A percentile compares a stretch with the other conserved stretches of the same genome.
phyloP scores from a whole-genome alignment of 176 grass and related monocot genomes.

The Lolium rigidum region DNA sequence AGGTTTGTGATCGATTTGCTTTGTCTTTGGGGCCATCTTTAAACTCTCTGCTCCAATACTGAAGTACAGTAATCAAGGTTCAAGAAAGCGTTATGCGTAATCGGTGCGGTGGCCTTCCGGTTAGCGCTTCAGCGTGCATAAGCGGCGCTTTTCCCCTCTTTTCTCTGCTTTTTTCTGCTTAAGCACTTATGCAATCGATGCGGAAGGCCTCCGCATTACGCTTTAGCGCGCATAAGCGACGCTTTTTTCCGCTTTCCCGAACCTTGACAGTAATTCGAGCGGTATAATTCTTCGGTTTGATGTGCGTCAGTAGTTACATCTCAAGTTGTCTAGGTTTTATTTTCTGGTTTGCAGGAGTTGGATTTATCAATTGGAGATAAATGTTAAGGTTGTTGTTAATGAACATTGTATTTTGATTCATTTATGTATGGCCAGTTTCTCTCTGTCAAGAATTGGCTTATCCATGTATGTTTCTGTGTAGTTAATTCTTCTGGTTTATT shows the following conservation, averaged over 20 bases:
- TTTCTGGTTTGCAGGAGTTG: conserved; percentile 5
- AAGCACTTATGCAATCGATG: too few species aligned
- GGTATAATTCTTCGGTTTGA: neutral
- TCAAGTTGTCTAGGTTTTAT: neutral
- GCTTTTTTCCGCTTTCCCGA: too few species aligned
- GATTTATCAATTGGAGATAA: neutral
- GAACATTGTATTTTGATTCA: neutral
- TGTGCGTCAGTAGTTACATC: neutral
- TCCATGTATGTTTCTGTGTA: neutral
- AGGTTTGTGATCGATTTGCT: neutral
- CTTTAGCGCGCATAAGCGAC: too few species aligned
- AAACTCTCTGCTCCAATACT: neutral
- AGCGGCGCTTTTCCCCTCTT: too few species aligned
- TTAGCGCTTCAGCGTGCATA: too few species aligned
- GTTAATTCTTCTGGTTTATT: neutral
- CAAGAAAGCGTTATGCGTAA: too few species aligned
- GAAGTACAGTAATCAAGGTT: neutral
- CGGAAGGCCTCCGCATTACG: too few species aligned
- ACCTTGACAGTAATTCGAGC: neutral
- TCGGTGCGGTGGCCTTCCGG: too few species aligned
- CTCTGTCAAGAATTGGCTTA: neutral
- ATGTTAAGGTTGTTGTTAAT: neutral
- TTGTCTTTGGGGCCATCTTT: neutral
- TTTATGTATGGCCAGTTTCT: neutral
- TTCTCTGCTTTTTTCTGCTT: too few species aligned